Evolutionary conservation across 2,329 filamentous ascomycete species (phyloP).

Genomic region (Orbilia quercus): DNA sequence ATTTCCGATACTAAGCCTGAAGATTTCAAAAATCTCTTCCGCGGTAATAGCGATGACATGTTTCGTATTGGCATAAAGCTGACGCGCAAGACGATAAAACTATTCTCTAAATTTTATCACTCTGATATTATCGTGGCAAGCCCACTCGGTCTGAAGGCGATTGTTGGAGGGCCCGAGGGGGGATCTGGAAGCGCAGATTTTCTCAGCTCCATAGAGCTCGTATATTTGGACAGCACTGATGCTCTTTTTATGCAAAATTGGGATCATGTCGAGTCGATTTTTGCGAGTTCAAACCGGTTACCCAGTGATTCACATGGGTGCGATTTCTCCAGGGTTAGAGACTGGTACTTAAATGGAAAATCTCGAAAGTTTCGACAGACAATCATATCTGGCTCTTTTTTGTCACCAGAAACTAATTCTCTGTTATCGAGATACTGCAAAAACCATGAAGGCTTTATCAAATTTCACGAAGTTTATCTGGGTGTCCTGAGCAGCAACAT

Average conservation of each 20-base stretch:
- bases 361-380: slow-evolving; percentile 86
- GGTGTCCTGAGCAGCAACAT: slow-evolving; percentile 74
- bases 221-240: slow-evolving; percentile 90
- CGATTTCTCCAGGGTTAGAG: slow-evolving; percentile 89
- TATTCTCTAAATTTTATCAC: slow-evolving; percentile 93
- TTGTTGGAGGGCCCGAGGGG: slow-evolving; percentile 81
- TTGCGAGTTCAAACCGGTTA: slow-evolving; percentile 89
- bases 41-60: slow-evolving; percentile 96
- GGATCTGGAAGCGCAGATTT: slow-evolving; percentile 81
- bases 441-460: slow-evolving; percentile 83
- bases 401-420: slow-evolving; percentile 87
- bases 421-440: slow-evolving; percentile 79
- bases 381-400: slow-evolving; percentile 80
- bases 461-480: slow-evolving; percentile 74
- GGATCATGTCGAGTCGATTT: slow-evolving; percentile 93
- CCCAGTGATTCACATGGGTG: slow-evolving; percentile 90
- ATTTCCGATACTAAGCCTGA: slow-evolving; percentile 80
- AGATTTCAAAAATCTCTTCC: slow-evolving; percentile 89
- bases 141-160: slow-evolving; percentile 87
- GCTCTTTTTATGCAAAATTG: slow-evolving; percentile 97
- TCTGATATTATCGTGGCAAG: slow-evolving; percentile 95
- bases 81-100: slow-evolving; percentile 93
- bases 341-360: slow-evolving; percentile 92
- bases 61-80: slow-evolving; percentile 97
- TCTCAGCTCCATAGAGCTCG: slow-evolving; percentile 89